Base-by-base conservation (phyloP, 164 flowering plant genomes). In the Berberis vulgaris region DNA sequence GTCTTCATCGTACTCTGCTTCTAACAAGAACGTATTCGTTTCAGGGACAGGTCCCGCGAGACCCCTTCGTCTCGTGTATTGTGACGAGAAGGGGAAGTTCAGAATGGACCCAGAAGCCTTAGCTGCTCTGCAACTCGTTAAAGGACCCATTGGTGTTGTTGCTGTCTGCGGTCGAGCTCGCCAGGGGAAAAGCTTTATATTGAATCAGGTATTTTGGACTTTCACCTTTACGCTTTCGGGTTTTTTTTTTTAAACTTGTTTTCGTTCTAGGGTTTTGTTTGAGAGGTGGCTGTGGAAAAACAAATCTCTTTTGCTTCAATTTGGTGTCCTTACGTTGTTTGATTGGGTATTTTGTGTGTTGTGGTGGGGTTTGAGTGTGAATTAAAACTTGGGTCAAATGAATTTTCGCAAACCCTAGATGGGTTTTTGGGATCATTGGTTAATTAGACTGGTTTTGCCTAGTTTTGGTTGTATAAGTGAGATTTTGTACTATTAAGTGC, bases 101-200 rank as follows among this genome's bases (percentile, higher is more conserved):
- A 74, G 75, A 69, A 91, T 95, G 91, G 99, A 95, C 81, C 97
- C 96, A 2, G 99, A 94, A 62, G 96, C 99, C 11, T 86, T 88
- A 5, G 87, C 99, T 11, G 65, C 80, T 43, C 90, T 95, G 43
- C 97, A 95, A 71, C 87, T 95, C 9, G 89, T 95, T 46, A 91
- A 91, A 74, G 96, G 76, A 26, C 99, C 99, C 6, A 79, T 95
- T 40, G 97, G 99, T 2, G 85, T 91, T 7, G 99, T 91, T 67
- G 85, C 99, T 10, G 97, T 95, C 43, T 95, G 99, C 49, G 99
- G 99, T 38, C 90, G 97, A 11, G 97, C 97, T 70, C 89, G 99
- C 3, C 99, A 95, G 72, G 99, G 97, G 55, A 95, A 95, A 80
- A 95, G 97, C 79, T 95, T 78, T 62, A 85, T 91, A 38, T 74